Evolutionary conservation across 441 rosid genomes (phyloP).

Genomic region (Gossypium laxum): DNA sequence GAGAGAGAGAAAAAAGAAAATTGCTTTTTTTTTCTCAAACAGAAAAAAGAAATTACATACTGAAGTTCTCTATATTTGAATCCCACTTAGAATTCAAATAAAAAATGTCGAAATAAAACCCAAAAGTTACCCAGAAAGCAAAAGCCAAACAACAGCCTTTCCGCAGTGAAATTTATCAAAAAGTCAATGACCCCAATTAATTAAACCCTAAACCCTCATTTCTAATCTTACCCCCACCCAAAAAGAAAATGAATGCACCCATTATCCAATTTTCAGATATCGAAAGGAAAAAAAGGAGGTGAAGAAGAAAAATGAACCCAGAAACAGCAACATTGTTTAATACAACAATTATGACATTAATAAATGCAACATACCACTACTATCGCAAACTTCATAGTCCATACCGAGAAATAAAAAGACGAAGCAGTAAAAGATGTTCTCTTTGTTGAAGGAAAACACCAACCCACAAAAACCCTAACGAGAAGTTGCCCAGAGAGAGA

Average conservation of each 20-base stretch:
- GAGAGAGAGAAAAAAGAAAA: not conserved
- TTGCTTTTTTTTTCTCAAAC: not conserved
- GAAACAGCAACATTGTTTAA: slow-evolving; percentile 1
- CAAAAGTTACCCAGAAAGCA: not conserved
- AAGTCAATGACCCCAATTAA: not conserved
- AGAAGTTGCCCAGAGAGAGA: not conserved
- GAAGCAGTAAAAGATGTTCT: not conserved
- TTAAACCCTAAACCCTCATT: slow-evolving; percentile 26
- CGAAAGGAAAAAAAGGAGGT: not conserved
- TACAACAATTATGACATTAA: not conserved
- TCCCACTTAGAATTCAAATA: not conserved
- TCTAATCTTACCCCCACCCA: not conserved
- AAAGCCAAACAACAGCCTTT: not conserved
- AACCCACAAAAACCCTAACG: slow-evolving; percentile 13
- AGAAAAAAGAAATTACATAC: not conserved
- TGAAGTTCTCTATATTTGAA: not conserved
- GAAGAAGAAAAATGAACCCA: slow-evolving; percentile 3
- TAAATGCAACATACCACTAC: slow-evolving; percentile 33
- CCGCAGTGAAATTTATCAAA: not conserved
- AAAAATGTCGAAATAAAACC: not conserved
- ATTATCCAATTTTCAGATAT: not conserved
- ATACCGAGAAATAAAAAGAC: slow-evolving; percentile 19
- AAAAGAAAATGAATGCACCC: not conserved
- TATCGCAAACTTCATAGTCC: slow-evolving; percentile 37
- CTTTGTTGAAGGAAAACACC: not conserved